Percentiles rank a stretch among this genome's conserved stretches.
Conservation (phyloP, 2,329 filamentous ascomycete genomes). For the Gnomoniopsis smithogilvyi region DNA sequence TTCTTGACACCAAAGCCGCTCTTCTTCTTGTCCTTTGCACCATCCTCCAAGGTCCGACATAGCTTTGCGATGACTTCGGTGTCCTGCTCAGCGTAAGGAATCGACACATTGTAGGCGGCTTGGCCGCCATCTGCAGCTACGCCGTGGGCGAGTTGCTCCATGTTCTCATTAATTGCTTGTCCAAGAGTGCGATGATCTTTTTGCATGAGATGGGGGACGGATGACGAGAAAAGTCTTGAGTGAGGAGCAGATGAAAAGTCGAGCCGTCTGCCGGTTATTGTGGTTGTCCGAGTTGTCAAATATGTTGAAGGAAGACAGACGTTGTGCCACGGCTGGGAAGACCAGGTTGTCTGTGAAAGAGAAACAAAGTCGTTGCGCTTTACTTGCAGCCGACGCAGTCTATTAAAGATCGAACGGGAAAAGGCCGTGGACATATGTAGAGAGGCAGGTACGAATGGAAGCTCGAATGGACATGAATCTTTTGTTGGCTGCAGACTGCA, state of each 20-base stretch:
- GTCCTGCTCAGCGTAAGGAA: slow-evolving; percentile 69
- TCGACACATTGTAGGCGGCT: slow-evolving; percentile 34
- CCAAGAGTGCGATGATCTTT: not conserved
- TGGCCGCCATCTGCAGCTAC: slow-evolving; percentile 1
- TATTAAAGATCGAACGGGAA: not conserved
- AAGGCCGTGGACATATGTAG: not conserved
- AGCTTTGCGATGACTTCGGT: slow-evolving; percentile 63
- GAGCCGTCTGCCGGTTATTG: not conserved
- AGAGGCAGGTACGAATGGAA: not conserved
- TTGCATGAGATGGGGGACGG: not conserved
- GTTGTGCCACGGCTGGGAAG: not conserved
- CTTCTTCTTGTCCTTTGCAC: slow-evolving; percentile 52
- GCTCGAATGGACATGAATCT: not conserved
- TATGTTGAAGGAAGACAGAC: not conserved
- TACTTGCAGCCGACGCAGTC: not conserved
- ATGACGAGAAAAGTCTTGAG: not conserved
- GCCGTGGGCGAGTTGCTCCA: slow-evolving; percentile 8
- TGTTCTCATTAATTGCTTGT: not conserved
- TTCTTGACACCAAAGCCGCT: slow-evolving; percentile 73
- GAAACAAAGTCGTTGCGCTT: not conserved
- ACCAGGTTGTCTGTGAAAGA: not conserved
- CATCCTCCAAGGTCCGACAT: slow-evolving; percentile 59
- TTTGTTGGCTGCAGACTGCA: not conserved
- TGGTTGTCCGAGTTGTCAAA: not conserved
- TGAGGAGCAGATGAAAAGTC: not conserved